Base-by-base conservation (phyloP, 768 basidiomycete species). In the Collybia sp. region DNA sequence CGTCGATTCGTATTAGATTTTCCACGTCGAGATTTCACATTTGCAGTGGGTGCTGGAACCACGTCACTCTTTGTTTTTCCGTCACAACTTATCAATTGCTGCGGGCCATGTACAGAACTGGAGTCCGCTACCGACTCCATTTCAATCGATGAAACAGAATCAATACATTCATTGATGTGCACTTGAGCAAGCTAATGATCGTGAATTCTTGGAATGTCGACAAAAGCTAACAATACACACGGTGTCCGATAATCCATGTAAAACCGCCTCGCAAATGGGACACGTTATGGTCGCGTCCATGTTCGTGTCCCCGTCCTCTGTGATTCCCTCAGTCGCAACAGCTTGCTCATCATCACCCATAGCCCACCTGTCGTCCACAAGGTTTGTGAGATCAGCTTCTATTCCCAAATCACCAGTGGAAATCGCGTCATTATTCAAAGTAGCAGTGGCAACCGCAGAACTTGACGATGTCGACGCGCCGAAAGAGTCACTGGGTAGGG, bases 1-100 rank as follows among this genome's bases (percentile, higher is more conserved):
- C 88, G 70, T 20, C 88, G 67, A 20, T 73, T 25, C 25, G 25
- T 72, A 32, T 73, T 76, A 12, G 63, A 63, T 46, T 77, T 78
- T 6, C 63, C 70, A 1, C 71, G 62, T 12, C 70, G 71, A 49
- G 71, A 73, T 39, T 64, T 68, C 18, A 65, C 69, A 49, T 75
- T 71, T 50, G 83, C 81, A 1, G 64, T 96, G 33, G 98, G 73
- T n/a, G 88, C 71, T 0, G 85, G 84, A 63, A 94, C 97, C 0
- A 72, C 73, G 48, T 79, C 68, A 12, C 54, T 60, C 16, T 49
- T 60, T 5, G 39, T 42, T 36, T 63, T 57, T 5, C 56, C 47
- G 17, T 54, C 50, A 42, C 52, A 52, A 31, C 47, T 56, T 17
- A 46, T 33, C n/a, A 52, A 43, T n/a, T 50, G 49, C 41, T 49